Evolutionary conservation across 441 rosid species (phyloP).

Genomic region (Arabidopsis lyrata): DNA sequence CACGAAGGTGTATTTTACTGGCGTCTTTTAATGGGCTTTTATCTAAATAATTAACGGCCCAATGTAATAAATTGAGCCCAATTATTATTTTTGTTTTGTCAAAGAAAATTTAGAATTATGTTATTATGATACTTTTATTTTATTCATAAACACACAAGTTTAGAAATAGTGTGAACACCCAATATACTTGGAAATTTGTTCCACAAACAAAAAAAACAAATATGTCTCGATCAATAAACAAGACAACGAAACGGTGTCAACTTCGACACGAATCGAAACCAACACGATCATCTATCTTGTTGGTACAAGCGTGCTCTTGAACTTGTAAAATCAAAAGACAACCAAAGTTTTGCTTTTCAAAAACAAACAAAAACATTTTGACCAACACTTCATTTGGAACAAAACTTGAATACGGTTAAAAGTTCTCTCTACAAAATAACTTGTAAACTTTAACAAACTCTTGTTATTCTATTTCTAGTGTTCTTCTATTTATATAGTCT

Average conservation of each 20-base stretch:
- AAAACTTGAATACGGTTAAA: not conserved
- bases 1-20: not conserved
- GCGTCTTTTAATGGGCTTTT: slow-evolving; percentile 20
- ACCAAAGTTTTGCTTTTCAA: not conserved
- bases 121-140: not conserved
- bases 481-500: not conserved
- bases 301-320: slow-evolving; percentile 26
- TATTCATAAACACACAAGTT: not conserved
- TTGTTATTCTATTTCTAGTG: not conserved
- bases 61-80: not conserved
- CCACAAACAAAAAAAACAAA: not conserved
- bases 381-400: not conserved
- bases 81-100: not conserved
- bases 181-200: not conserved
- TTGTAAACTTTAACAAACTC: not conserved
- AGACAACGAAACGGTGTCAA: not conserved
- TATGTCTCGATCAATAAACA: not conserved
- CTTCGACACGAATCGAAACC: not conserved
- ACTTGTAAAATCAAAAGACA: slow-evolving; percentile 2
- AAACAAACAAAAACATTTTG: slow-evolving; percentile 18
- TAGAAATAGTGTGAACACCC: not conserved
- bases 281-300: slow-evolving; percentile 2
- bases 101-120: not conserved
- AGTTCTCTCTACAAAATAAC: not conserved
- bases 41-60: not conserved